A percentile compares a stretch with the other conserved stretches of the same genome.
phyloP scores from a whole-genome alignment of 805 yeast species.

The Candida incommunis region DNA sequence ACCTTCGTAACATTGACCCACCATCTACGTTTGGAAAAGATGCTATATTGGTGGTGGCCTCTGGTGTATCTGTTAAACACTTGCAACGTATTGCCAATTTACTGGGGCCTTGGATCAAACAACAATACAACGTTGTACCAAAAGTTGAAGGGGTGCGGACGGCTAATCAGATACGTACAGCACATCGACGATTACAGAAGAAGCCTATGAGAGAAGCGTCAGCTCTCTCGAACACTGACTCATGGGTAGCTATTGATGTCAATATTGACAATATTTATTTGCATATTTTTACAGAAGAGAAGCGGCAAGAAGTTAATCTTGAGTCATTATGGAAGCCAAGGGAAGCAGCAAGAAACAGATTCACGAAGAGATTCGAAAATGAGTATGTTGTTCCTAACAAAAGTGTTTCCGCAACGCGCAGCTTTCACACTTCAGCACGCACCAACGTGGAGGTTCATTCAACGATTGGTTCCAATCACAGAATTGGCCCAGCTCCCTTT shows the following conservation, averaged over 20 bases:
- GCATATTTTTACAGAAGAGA: constrained; percentile 1
- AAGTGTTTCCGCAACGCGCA: neutral
- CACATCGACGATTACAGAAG: neutral
- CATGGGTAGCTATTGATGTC: neutral
- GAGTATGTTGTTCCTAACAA: neutral
- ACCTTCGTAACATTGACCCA: neutral
- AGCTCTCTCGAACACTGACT: neutral
- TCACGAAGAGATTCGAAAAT: neutral
- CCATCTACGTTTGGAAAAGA: neutral
- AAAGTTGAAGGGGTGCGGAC: neutral
- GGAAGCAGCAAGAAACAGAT: neutral
- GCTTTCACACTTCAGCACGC: neutral
- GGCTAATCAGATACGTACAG: neutral
- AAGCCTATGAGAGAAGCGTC: neutral
- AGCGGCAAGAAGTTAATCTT: neutral
- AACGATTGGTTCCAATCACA: neutral
- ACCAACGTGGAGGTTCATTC: no score
- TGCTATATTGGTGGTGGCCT: neutral
- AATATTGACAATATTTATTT: neutral
- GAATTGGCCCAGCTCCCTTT: neutral
- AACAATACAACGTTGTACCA: neutral
- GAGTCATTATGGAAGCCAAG: constrained; percentile 1
- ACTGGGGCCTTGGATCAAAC: neutral
- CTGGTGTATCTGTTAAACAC: neutral
- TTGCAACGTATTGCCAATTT: neutral